Evolutionary conservation across 805 yeast genomes (phyloP).

Genomic region (Metschnikowia orientalis): DNA sequence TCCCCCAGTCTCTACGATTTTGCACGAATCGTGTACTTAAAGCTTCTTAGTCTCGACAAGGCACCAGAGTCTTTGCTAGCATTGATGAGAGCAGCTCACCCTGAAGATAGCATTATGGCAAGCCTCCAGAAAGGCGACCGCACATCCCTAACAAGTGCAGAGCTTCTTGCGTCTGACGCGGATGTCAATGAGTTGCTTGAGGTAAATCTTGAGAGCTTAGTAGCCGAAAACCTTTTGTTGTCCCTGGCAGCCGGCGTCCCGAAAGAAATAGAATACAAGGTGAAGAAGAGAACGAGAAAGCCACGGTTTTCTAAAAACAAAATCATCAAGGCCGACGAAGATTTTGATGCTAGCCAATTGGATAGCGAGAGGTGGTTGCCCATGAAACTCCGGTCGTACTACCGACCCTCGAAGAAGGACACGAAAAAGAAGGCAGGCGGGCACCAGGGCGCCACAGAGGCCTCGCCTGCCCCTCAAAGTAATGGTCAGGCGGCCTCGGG

Average conservation of each 20-base stretch:
- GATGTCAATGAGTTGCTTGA: slow-evolving; percentile 30
- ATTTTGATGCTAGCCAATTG: slow-evolving; percentile 20
- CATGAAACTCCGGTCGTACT: slow-evolving; percentile 75
- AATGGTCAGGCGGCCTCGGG: slow-evolving; percentile 10
- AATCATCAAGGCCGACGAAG: slow-evolving; percentile 11
- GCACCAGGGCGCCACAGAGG: slow-evolving; percentile 19
- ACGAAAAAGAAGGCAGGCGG: slow-evolving; percentile 17
- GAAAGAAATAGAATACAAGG: slow-evolving; percentile 12
- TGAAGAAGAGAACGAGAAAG: slow-evolving; percentile 23
- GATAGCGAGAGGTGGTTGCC: slow-evolving; percentile 88
- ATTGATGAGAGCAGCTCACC: slow-evolving; percentile 18
- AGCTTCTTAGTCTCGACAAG: slow-evolving; percentile 19
- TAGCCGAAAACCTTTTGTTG: slow-evolving; percentile 5
- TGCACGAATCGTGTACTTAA: slow-evolving; percentile 29
- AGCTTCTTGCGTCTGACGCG: slow-evolving; percentile 16
- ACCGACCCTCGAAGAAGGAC: slow-evolving; percentile 55
- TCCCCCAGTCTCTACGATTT: slow-evolving; percentile 23
- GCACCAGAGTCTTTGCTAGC: slow-evolving; percentile 20
- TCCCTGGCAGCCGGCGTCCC: slow-evolving; percentile 2
- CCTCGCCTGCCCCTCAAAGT: slow-evolving; percentile 23
- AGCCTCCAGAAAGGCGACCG: slow-evolving; percentile 19
- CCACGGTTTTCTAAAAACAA: slow-evolving; percentile 16
- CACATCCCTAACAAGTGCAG: slow-evolving; percentile 19
- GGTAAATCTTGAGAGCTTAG: slow-evolving; percentile 25
- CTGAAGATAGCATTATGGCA: slow-evolving; percentile 24